These are phyloP conservation scores for Diospyros lotus DNA, from an alignment of 148 eudicot genomes.

Conservation along the genomic window DNA sequence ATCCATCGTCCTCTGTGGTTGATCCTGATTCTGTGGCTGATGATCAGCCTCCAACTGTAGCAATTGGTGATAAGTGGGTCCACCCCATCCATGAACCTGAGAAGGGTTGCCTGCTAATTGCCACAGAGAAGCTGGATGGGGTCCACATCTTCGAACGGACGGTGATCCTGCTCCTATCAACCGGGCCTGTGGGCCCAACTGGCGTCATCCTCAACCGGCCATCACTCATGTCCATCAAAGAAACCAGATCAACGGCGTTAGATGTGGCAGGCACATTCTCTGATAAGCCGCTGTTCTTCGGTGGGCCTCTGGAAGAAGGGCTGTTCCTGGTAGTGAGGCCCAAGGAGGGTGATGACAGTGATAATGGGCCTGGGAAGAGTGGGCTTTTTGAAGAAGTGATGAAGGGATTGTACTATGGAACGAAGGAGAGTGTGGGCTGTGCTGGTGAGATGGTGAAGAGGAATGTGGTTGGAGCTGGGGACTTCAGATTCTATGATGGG, in stretches of 20 bases:
- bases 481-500: conserved; percentile 83
- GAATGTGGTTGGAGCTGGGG: conserved; percentile 48
- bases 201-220: conserved; percentile 87
- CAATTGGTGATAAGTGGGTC: conserved; percentile 64
- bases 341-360: conserved; percentile 25
- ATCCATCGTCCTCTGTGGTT: conserved; percentile 7
- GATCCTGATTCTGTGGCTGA: conserved; percentile 15
- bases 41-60: conserved; percentile 22
- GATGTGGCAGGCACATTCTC: conserved; percentile 57
- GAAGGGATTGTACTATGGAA: conserved; percentile 75
- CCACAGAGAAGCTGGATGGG: conserved; percentile 84
- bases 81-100: conserved; percentile 77
- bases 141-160: conserved; percentile 93
- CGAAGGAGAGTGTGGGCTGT: conserved; percentile 71
- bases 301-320: conserved; percentile 78
- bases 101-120: conserved; percentile 80
- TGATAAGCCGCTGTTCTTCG: conserved; percentile 64
- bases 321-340: conserved; percentile 61
- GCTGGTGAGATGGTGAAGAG: conserved; percentile 93
- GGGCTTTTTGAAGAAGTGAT: conserved; percentile 85
- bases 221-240: conserved; percentile 92
- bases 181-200: conserved; percentile 69
- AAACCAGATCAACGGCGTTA: conserved; percentile 49
- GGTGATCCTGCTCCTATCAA: conserved; percentile 67
- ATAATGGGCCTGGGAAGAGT: conserved; percentile 34